phyloP scores from a whole-genome alignment of 331 rosid genomes.

The Malus hybrid region DNA sequence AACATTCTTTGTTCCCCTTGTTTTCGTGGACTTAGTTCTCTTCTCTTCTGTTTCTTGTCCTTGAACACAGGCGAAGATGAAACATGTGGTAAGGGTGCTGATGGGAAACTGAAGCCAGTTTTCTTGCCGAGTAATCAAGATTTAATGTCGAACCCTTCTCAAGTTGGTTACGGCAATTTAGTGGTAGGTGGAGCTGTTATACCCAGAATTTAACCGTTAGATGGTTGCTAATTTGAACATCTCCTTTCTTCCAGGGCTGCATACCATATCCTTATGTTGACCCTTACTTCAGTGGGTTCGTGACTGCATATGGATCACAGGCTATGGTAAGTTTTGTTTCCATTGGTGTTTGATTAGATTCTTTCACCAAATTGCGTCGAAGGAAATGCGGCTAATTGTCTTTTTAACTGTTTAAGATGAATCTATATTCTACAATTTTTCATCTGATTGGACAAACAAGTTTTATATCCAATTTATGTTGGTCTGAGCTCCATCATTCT shows the following conservation, averaged over 20 bases:
- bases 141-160: conserved; percentile 27
- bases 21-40: neutral
- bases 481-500: neutral
- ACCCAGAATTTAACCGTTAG: conserved; percentile 4
- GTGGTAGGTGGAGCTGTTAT: conserved; percentile 44
- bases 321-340: conserved; percentile 42
- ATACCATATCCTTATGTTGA: conserved; percentile 42
- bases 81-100: conserved; percentile 29
- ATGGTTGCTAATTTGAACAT: conserved; percentile 9
- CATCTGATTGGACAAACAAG: neutral
- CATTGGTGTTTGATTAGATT: neutral
- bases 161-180: conserved; percentile 30
- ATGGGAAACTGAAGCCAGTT: conserved; percentile 46
- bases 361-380: neutral
- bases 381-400: neutral
- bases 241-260: conserved; percentile 39
- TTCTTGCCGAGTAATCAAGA: conserved; percentile 32
- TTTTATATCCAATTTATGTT: neutral
- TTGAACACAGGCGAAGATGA: conserved; percentile 41
- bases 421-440: no score
- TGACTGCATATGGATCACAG: conserved; percentile 45
- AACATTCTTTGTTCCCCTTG: neutral
- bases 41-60: neutral
- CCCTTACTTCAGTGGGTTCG: conserved; percentile 41
- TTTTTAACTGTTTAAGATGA: neutral